Evolutionary conservation across 371 early-diverging fungal genomes (phyloP), one percentile per base, ranked within the genome.

Genomic region (Syncephalastrum racemosum): DNA sequence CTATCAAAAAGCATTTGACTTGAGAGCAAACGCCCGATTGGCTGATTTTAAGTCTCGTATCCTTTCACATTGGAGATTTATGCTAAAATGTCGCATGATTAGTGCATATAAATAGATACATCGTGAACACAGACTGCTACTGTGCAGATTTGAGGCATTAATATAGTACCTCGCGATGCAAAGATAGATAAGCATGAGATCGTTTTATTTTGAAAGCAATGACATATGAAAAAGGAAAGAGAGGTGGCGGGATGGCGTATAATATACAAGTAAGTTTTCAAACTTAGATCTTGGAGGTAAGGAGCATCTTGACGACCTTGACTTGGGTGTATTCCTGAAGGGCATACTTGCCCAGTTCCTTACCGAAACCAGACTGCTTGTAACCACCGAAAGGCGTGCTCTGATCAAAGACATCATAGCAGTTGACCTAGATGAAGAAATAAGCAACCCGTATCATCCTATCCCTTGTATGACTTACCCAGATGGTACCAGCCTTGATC

Each of bases 311-410:
- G 44, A 90, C 87, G 15, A 85, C 75, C 73, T 90, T 90, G 56
- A 86, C 68, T 18, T 80, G 80, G 42, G 82, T 76, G 65, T 85
- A 92, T 60, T 89, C 88, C 51, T 80, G 73, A 50, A 92, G 65
- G 18, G 89, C 82, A 65, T 88, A 85, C 46, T 84, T 78, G 40
- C 92, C 92, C 8, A 89, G 77, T 58, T 92, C 92, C 47, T 88
- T 85, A 55, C 92, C 92, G 56, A 90, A 83, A 18, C 97, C 97
- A 43, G 87, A 85, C 27, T 59, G 59, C 59, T 59, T 59, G 14
- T 59, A 59, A 2, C 95, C 95, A 59, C 95, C 96, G 68, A 93
- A 94, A 1, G 95, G 93, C 68, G 90, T 79, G 36, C 73, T 64
- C 49, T 73, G 71, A 62, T 72, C 73, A 64, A 74, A 75, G 16